phyloP scores from a whole-genome alignment of 2,329 filamentous ascomycete species.

The Trichoderma asperellum region DNA sequence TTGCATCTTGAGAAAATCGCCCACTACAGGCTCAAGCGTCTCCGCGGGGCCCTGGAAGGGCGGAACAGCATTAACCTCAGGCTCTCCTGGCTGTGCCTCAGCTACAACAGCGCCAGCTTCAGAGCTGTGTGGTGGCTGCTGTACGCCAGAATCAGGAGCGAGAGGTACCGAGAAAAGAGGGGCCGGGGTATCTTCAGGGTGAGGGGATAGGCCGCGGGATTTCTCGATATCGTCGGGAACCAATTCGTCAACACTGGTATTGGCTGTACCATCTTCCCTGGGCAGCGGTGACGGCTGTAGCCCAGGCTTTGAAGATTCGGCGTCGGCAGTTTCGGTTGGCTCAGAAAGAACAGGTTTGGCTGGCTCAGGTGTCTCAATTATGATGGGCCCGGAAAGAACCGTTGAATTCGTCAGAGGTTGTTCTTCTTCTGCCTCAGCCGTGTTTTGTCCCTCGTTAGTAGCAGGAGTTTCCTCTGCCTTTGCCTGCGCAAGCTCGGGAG shows the following conservation, averaged over 20 bases:
- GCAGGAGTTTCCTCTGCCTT: background rate
- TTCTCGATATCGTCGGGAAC: slow-evolving; percentile 29
- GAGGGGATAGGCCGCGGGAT: slow-evolving; percentile 50
- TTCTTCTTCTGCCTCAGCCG: background rate
- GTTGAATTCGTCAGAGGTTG: background rate
- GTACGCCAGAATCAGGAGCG: slow-evolving; percentile 37
- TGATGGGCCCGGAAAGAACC: slow-evolving; percentile 7
- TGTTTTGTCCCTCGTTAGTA: background rate
- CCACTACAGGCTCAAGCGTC: slow-evolving; percentile 72
- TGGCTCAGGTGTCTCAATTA: slow-evolving; percentile 2
- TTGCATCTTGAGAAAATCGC: slow-evolving; percentile 92
- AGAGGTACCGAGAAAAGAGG: slow-evolving; percentile 55
- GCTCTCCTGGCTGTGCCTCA: slow-evolving; percentile 7
- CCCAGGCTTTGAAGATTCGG: slow-evolving; percentile 7
- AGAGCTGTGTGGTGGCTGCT: slow-evolving; percentile 33
- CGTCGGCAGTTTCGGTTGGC: background rate
- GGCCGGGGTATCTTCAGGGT: slow-evolving; percentile 69
- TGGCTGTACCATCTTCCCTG: slow-evolving; percentile 17
- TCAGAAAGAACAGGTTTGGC: background rate
- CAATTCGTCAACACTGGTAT: slow-evolving; percentile 27
- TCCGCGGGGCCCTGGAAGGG: slow-evolving; percentile 27
- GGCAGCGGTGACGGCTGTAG: slow-evolving; percentile 13
- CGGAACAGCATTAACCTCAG: slow-evolving; percentile 24
- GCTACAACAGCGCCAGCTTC: slow-evolving; percentile 18
- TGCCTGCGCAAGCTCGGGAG: background rate